phyloP scores from a whole-genome alignment of 176 grass and related monocot species.

The Thalia dealbata region DNA sequence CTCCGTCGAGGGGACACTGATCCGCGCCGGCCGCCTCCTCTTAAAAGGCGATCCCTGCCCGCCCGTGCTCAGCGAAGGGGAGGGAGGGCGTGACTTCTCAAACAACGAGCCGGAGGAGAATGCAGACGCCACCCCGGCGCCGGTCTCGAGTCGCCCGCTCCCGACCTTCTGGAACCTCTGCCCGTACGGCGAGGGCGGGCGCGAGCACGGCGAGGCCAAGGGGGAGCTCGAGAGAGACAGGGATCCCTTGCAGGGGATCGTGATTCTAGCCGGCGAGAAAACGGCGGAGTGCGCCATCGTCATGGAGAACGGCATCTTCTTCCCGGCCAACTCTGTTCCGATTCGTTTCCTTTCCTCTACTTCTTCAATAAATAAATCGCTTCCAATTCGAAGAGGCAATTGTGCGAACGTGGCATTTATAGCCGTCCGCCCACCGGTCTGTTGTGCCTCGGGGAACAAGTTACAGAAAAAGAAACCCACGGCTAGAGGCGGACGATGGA shows the following conservation, averaged over 20 bases:
- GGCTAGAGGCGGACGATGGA: too few species aligned
- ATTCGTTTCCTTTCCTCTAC: not conserved
- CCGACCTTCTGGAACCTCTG: conserved; percentile 24
- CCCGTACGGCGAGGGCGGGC: conserved; percentile 28
- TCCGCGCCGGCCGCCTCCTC: conserved; percentile 66
- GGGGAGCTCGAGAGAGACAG: conserved; percentile 16
- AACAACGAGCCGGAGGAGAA: not conserved
- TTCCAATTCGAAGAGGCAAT: too few species aligned
- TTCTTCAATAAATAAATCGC: too few species aligned
- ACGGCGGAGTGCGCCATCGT: conserved; percentile 69
- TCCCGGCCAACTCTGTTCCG: not conserved
- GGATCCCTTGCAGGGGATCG: conserved; percentile 69
- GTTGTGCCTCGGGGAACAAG: too few species aligned
- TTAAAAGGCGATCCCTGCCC: conserved; percentile 36
- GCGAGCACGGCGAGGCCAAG: conserved; percentile 23
- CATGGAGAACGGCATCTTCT: conserved; percentile 61
- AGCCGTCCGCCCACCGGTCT: too few species aligned
- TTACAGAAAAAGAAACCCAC: too few species aligned
- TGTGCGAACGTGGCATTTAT: too few species aligned
- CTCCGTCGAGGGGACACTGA: conserved; percentile 38
- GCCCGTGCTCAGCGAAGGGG: not conserved
- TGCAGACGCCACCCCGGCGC: conserved; percentile 3
- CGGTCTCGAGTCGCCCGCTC: not conserved
- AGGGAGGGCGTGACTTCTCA: not conserved
- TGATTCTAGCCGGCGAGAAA: conserved; percentile 70